Base-by-base conservation (phyloP, 2,329 filamentous ascomycete genomes). In the Alternaria triticimaculans region DNA sequence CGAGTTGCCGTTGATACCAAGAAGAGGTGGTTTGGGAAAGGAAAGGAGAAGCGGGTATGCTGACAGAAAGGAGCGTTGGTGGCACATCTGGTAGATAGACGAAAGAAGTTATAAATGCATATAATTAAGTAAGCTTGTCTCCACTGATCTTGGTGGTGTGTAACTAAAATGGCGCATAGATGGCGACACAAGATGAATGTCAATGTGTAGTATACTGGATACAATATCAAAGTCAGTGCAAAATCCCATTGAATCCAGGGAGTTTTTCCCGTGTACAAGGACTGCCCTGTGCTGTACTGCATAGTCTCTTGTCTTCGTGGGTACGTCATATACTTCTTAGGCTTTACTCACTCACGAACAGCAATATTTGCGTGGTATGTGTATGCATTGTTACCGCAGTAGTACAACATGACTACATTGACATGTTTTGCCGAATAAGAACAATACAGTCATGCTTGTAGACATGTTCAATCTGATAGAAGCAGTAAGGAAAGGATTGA, bases 71-170 rank as follows among this genome's bases (percentile, higher is more conserved):
- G n/a, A 55, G 23, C 21, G 23, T 9, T 44, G 53, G 21, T 55
- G 21, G 30, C 37, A 55, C 49, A 55, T 54, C 55, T 49, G 43
- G 49, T 62, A 59, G 60, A 49, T 63, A 59, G 60, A 62, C 58
- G 60, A 41, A 58, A 26, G 41, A 63, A 45, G 51, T 46, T 43
- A 55, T 25, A 48, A 63, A 49, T 63, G 60, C 55, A 63, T 60
- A 55, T 44, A 49, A 55, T 60, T 49, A 46, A 41, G 21, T 21
- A 41, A 6, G 14, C 37, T 8, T n/a, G 55, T 44, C n/a, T 25
- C 15, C 15, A 30, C 12, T 20, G 20, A 49, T 49, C n/a, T 15
- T 46, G 12, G 5, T 23, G 11, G 12, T 23, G 5, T 18, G 37
- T 41, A n/a, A 41, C n/a, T 41, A 18, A n/a, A 41, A 18, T 41